Base-by-base conservation (phyloP, 2,329 filamentous ascomycete species). In the Exophiala mesophila region DNA sequence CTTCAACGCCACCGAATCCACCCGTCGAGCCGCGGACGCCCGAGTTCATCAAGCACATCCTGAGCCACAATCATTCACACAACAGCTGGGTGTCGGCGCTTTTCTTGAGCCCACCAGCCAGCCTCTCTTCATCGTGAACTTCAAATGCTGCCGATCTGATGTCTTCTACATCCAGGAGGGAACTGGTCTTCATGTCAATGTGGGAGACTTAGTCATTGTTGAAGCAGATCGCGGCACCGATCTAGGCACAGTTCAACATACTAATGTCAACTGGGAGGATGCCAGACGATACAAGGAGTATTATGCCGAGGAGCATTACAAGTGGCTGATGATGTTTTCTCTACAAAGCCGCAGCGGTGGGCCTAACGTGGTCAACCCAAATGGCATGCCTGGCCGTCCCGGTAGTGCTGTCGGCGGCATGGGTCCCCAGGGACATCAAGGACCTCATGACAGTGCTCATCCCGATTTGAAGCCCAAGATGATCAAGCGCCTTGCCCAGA, bases 271-370 rank as follows among this genome's bases (percentile, higher is more conserved):
- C 49, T 88, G 88, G 76, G 83, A 88, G 53, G 79, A 83, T 38
- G 92, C 92, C 6, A 89, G 92, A 58, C 84, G 92, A 35, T 70
- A 88, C 53, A 95, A 96, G 63, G 87, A 94, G 56, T 83, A 92
- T 55, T 94, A 90, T 54, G 85, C 85, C 2, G 88, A 96, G 61
- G 88, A 97, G 61, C 92, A 98, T 63, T 96, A 95, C 68, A 89
- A 88, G 59, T 97, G 90, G 87, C 75, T 98, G 39, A 95, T 97
- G 85, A 92, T 97, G 85, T 98, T 96, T 64, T 95, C 88, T 1
- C 83, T 88, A 62, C 85, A 80, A 59, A 86, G 68, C 53, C 72
- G 62, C 51, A 63, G 63, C 40, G 69, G 68, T 17, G 62, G 63
- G 3, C 60, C 65, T 9, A 65, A 62, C 38, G 61, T 63, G 4